Evolutionary conservation across 23 red algal species (phyloP).

Genomic region (Porphyridium purpureum): DNA sequence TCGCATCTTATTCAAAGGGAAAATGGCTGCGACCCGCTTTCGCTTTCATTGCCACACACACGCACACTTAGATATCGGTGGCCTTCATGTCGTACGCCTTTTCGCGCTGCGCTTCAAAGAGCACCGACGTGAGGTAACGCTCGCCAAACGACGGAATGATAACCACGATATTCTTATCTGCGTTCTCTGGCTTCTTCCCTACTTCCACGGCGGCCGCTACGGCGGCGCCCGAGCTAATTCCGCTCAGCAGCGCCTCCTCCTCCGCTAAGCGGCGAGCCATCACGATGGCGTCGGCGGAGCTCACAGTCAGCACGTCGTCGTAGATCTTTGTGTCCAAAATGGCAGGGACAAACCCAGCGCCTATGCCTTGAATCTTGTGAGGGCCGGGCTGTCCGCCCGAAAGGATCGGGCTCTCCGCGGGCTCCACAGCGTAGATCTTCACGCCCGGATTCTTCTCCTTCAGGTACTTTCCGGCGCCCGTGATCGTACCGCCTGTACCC

Average conservation of each 20-base stretch:
- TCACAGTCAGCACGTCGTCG: conserved; percentile 72
- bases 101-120: conserved; percentile 85
- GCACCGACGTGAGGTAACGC: conserved; percentile 70
- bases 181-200: conserved; percentile 59
- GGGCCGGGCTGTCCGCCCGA: conserved; percentile 76
- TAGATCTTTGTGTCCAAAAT: conserved; percentile 82
- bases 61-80: too few relatives aligned
- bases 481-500: conserved; percentile 84
- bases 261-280: conserved; percentile 75
- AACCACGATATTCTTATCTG: conserved; percentile 63
- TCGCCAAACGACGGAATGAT: conserved; percentile 93
- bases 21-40: too few relatives aligned
- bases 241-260: conserved; percentile 76
- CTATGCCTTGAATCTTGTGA: conserved; percentile 95
- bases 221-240: conserved; percentile 76
- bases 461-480: conserved; percentile 70
- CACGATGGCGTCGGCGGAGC: conserved; percentile 26
- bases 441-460: conserved; percentile 63
- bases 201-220: conserved; percentile 63
- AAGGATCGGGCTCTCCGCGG: conserved; percentile 65
- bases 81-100: conserved; percentile 96
- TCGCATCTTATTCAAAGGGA: too few relatives aligned
- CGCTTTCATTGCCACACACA: too few relatives aligned
- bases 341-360: conserved; percentile 80
- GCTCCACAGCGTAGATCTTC: conserved; percentile 88